Conservation (phyloP, 2,329 filamentous ascomycete genomes). For the Cladosporium sp. region DNA sequence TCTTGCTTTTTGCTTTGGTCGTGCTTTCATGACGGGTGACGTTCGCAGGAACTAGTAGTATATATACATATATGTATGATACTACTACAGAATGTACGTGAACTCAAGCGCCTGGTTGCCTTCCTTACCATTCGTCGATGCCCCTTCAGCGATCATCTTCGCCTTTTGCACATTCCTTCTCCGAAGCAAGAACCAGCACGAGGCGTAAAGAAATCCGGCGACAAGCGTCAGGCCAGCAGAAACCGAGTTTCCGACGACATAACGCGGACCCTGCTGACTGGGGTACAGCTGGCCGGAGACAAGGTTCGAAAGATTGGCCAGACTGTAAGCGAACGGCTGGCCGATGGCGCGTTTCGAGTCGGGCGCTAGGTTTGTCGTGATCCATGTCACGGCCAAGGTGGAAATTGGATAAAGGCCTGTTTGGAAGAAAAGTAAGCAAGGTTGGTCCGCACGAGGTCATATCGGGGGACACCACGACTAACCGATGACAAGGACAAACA, state of each 20-base stretch:
- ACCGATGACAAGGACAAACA: constrained; percentile 35
- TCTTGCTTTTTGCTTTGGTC: too few relatives aligned
- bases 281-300: constrained; percentile 40
- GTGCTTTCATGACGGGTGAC: too few relatives aligned
- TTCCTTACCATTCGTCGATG: neutral
- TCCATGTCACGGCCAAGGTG: constrained; percentile 35
- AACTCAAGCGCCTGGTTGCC: constrained; percentile 6
- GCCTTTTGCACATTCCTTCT: constrained; percentile 3
- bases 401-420: constrained; percentile 32
- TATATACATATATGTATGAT: too few relatives aligned
- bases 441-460: too few relatives aligned
- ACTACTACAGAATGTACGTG: neutral
- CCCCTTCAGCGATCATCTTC: constrained; percentile 2
- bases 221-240: constrained; percentile 31
- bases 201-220: constrained; percentile 27
- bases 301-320: constrained; percentile 35
- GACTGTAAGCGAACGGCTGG: constrained; percentile 34
- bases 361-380: constrained; percentile 38
- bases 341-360: constrained; percentile 39
- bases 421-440: too few relatives aligned
- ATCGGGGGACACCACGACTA: neutral
- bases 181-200: constrained; percentile 32
- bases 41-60: too few relatives aligned
- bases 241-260: constrained; percentile 34
- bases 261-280: constrained; percentile 34